Conservation (phyloP, 805 yeast genomes). For the Kockiozyma suomiensis region DNA sequence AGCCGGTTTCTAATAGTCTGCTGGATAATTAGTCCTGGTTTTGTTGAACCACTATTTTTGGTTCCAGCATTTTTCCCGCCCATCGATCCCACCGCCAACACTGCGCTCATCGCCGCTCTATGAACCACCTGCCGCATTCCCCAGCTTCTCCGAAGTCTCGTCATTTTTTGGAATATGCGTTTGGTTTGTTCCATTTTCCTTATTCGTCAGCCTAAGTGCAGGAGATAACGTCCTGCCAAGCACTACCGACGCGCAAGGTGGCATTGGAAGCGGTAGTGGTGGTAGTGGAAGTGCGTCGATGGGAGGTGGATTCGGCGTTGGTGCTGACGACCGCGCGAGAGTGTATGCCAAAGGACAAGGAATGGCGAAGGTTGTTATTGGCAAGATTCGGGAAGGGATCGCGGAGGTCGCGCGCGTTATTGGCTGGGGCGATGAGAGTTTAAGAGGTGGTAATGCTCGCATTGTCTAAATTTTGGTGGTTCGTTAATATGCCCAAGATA, state of each 20-base stretch:
- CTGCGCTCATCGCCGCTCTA: constrained; percentile 30
- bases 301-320: background rate
- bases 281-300: background rate
- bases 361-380: constrained; percentile 31
- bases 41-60: constrained; percentile 81
- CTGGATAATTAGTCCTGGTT: constrained; percentile 54
- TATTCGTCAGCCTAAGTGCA: constrained; percentile 89
- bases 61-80: constrained; percentile 70
- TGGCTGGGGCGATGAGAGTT: constrained; percentile 31
- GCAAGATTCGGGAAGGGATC: constrained; percentile 32
- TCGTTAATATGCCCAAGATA: too few relatives aligned
- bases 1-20: background rate
- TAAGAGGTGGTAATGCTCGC: constrained; percentile 18
- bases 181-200: constrained; percentile 92
- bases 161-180: constrained; percentile 91
- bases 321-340: constrained; percentile 3
- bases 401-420: constrained; percentile 31
- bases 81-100: constrained; percentile 33
- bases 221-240: constrained; percentile 84
- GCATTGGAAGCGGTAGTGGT: constrained; percentile 8
- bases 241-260: constrained; percentile 26
- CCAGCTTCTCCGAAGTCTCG: constrained; percentile 87
- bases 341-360: constrained; percentile 25
- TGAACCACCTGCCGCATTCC: constrained; percentile 55
- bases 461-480: constrained; percentile 14